Conservation (phyloP, 257 asterid genomes). For the Nemophila menziesii region DNA sequence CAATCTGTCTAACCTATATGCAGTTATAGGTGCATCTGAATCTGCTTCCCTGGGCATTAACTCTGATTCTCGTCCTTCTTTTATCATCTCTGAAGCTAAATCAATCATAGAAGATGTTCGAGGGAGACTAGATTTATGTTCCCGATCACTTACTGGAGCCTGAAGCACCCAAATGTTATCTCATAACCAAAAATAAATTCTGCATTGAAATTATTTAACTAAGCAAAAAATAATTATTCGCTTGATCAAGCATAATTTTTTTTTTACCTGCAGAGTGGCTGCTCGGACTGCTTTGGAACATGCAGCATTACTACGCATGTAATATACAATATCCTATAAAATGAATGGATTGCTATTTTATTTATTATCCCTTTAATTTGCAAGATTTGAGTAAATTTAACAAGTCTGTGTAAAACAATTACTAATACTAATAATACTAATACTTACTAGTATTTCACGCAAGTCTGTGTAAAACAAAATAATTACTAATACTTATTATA, state of each 20-base stretch:
- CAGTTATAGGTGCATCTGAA: conserved; percentile 69
- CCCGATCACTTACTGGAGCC: conserved; percentile 97
- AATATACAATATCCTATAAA: conserved; percentile 76
- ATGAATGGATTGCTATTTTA: no score
- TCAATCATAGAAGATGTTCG: conserved; percentile 81
- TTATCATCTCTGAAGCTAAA: conserved; percentile 70
- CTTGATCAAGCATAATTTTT: no score
- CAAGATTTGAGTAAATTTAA: neutral
- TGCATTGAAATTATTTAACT: neutral
- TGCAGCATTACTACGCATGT: conserved; percentile 82
- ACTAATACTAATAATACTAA: no score
- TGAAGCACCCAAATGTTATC: no score
- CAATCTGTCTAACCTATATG: conserved; percentile 73
- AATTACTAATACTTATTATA: no score
- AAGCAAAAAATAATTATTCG: neutral
- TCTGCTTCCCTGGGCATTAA: conserved; percentile 81
- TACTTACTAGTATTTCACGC: no score
- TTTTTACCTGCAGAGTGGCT: conserved; percentile 92
- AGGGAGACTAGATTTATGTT: conserved; percentile 67
- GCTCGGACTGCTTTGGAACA: conserved; percentile 97
- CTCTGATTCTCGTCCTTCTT: conserved; percentile 65
- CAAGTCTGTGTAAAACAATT: no score
- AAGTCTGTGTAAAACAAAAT: no score
- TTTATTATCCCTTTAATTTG: neutral
- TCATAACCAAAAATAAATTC: neutral